These are phyloP conservation scores for Kurtzmaniella cleridarum DNA, from an alignment of 805 yeast species.

Conservation along the genomic window DNA sequence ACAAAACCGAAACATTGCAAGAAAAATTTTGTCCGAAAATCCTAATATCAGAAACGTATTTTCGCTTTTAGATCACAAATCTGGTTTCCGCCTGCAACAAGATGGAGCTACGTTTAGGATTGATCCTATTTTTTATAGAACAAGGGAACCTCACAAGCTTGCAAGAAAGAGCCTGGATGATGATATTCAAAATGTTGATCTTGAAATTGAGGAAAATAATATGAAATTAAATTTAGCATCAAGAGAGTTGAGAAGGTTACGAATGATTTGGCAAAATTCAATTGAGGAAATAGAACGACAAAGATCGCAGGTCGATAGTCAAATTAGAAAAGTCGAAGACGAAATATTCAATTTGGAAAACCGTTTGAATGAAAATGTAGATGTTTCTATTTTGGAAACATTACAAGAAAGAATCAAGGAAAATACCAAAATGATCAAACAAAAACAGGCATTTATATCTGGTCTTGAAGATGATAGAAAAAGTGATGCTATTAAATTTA, in stretches of 20 bases:
- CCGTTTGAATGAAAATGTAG: conserved; percentile 41
- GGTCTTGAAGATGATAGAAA: conserved; percentile 21
- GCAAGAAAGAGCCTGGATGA: conserved; percentile 14
- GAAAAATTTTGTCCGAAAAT: conserved; percentile 20
- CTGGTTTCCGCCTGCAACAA: conserved; percentile 39
- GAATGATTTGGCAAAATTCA: conserved; percentile 8
- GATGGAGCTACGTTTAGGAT: conserved; percentile 37
- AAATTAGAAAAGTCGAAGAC: conserved; percentile 10
- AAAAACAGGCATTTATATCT: conserved; percentile 21
- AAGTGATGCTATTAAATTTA: conserved; percentile 8
- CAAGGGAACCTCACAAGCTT: conserved; percentile 23
- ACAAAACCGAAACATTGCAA: conserved; percentile 48
- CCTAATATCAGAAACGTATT: conserved; percentile 32
- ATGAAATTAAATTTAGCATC: conserved; percentile 10
- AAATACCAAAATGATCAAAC: conserved; percentile 20
- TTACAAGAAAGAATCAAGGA: conserved; percentile 28
- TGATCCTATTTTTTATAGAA: conserved; percentile 49
- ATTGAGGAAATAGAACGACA: conserved; percentile 11
- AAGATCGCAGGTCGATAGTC: conserved; percentile 2
- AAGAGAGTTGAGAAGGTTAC: conserved; percentile 11
- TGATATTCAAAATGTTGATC: conserved; percentile 11
- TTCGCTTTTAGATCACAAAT: conserved; percentile 37
- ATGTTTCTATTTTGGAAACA: conserved; percentile 36
- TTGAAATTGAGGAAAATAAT: conserved; percentile 13
- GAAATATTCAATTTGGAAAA: conserved; percentile 28